phyloP scores from a whole-genome alignment of 176 grass and related monocot species.

The Elaeis guineensis region DNA sequence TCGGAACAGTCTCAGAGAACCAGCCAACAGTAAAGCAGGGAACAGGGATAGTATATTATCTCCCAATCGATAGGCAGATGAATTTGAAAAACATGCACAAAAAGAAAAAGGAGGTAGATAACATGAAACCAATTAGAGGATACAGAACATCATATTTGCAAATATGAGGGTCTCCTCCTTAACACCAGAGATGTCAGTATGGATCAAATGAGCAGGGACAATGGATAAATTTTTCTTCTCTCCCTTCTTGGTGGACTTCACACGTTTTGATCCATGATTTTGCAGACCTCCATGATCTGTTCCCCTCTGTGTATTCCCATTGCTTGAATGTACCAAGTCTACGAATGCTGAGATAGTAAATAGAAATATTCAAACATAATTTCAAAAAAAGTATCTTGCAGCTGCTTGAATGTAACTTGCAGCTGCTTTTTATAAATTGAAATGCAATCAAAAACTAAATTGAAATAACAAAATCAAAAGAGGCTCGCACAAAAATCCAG shows the following conservation, averaged over 20 bases:
- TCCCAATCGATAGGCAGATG: neutral
- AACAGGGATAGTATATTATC: too few species aligned
- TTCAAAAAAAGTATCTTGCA: too few species aligned
- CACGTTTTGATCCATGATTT: constrained; percentile 32
- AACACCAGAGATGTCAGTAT: constrained; percentile 70
- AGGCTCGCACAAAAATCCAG: too few species aligned
- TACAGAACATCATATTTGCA: constrained; percentile 87
- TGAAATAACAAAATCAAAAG: too few species aligned
- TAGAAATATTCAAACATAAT: too few species aligned
- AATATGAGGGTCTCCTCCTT: constrained; percentile 80
- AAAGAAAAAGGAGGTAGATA: neutral
- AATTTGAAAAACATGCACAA: neutral
- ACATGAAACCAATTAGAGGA: constrained; percentile 36
- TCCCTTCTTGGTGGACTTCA: constrained; percentile 48
- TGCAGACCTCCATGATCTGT: constrained; percentile 35
- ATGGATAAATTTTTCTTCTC: constrained; percentile 55
- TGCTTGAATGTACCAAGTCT: constrained; percentile 78
- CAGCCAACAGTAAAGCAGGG: too few species aligned
- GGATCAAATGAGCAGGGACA: constrained; percentile 79
- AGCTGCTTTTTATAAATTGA: too few species aligned
- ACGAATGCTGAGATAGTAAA: constrained; percentile 51
- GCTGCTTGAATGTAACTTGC: too few species aligned
- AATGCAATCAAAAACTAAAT: too few species aligned
- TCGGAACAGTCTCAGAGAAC: too few species aligned
- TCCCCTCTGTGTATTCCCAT: constrained; percentile 54